Evolutionary conservation across 306 rosid genomes (phyloP), one percentile per base, ranked within the genome.

Genomic region (Comarum palustre): DNA sequence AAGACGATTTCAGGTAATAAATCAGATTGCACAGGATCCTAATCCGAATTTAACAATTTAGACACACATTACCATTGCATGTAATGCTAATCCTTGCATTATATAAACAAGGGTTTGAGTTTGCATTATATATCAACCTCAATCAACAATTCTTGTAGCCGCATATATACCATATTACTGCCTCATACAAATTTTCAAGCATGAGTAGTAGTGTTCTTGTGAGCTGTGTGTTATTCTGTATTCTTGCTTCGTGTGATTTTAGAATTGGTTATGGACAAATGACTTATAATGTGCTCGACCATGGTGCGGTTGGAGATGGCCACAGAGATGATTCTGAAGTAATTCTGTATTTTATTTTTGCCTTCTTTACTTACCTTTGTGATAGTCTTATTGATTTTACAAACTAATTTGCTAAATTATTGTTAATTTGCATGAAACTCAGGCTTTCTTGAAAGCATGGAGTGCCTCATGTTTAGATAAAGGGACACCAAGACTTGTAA

Each of bases 371-470:
- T 24, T 46, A 46, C n/a, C n/a, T 15, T 17, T 15, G 20, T 17
- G 8, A 15, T 46, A 46, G 50, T 46, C 17, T 11, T 57, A 25
- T 25, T 57, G 17, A 55, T 55, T 12, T 51, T 51, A 51, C 13
- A 51, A n/a, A 69, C 13, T 19, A 29, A 32, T 11, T 16, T 48
- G 60, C 6, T 32, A 13, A 15, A 8, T 7, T 50, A 2, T 13
- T 1, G 17, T 9, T 16, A 3, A 5, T 66, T 48, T 47, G 43
- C 45, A 31, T 34, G 42, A 48, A 69, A 62, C 20, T 17, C 25
- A 85, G 85, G 89, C 87, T 6, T 82, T 85, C 38, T 6, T 16
- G 31, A 34, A 73, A 68, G 74, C 83, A 45, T 85, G 86, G 86
- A 9, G 78, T 5, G 81, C 54, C 32, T 34, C 69, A 8, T 80